These are phyloP conservation scores for Metarhizium sp. DNA, from an alignment of 2,329 filamentous ascomycete genomes.

Conservation along the genomic window DNA sequence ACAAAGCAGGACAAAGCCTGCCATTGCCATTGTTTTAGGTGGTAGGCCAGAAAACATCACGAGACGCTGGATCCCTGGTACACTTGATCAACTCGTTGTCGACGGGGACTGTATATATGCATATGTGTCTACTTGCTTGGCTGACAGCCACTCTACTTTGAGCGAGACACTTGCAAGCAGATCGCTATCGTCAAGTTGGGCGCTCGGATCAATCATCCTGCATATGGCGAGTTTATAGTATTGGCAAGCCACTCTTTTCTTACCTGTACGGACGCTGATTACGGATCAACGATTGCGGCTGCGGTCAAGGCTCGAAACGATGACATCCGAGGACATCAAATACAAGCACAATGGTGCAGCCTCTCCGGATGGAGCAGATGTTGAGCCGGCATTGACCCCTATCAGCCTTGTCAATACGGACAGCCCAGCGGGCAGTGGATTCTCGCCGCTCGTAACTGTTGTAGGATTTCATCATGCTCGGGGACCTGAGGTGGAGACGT, in stretches of 20 bases:
- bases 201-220: not conserved
- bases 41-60: not conserved
- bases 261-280: not conserved
- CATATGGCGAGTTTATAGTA: not conserved
- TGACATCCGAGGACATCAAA: not conserved
- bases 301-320: not conserved
- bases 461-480: slow-evolving; percentile 78
- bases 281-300: not conserved
- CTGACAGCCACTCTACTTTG: too few species aligned
- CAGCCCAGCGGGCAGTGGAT: slow-evolving; percentile 27
- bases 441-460: slow-evolving; percentile 64
- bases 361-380: slow-evolving; percentile 15
- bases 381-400: slow-evolving; percentile 22
- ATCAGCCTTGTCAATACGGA: slow-evolving; percentile 21
- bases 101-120: not conserved
- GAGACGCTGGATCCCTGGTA: not conserved
- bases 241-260: not conserved
- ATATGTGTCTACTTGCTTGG: too few species aligned
- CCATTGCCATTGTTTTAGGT: too few species aligned
- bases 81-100: not conserved
- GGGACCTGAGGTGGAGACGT: slow-evolving; percentile 88
- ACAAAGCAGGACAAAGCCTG: too few species aligned
- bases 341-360: not conserved
- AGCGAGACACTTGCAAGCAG: not conserved
- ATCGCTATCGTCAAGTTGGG: not conserved